Conservation (phyloP, 106 monocot genomes). For the Platanthera zijinensis region DNA sequence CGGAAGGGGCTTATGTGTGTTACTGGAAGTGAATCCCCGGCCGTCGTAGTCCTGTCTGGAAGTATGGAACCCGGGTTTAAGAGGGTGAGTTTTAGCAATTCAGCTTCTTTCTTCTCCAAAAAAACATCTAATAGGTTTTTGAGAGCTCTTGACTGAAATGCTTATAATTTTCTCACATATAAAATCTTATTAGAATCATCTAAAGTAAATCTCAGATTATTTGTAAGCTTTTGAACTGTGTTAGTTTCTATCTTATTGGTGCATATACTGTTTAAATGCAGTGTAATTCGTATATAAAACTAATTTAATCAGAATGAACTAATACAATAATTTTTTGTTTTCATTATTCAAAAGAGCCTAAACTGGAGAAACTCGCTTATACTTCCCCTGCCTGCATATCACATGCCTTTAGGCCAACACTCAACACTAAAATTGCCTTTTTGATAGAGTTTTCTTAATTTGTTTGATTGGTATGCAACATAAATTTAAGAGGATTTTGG, state of each 20-base stretch:
- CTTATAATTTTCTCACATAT: neutral
- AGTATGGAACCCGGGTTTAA: slow-evolving; percentile 55
- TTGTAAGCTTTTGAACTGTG: neutral
- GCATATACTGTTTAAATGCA: neutral
- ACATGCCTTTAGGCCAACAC: neutral
- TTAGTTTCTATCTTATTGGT: neutral
- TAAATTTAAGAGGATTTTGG: neutral
- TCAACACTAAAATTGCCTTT: neutral
- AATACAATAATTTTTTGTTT: neutral
- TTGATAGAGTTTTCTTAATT: neutral
- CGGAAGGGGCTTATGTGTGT: slow-evolving; percentile 42
- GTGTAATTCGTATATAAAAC: neutral
- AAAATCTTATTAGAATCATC: neutral
- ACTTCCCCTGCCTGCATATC: neutral
- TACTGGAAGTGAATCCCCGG: slow-evolving; percentile 48
- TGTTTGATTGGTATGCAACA: neutral
- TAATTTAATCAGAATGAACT: neutral
- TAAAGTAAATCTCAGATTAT: neutral
- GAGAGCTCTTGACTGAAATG: neutral
- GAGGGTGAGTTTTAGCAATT: slow-evolving; percentile 24
- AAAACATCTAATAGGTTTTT: neutral
- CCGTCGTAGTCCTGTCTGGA: slow-evolving; percentile 46
- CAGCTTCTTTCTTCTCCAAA: neutral
- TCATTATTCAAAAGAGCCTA: neutral
- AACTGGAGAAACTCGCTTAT: neutral